Base-by-base conservation (phyloP, 768 basidiomycete species). In the Naganishia friedmannii region DNA sequence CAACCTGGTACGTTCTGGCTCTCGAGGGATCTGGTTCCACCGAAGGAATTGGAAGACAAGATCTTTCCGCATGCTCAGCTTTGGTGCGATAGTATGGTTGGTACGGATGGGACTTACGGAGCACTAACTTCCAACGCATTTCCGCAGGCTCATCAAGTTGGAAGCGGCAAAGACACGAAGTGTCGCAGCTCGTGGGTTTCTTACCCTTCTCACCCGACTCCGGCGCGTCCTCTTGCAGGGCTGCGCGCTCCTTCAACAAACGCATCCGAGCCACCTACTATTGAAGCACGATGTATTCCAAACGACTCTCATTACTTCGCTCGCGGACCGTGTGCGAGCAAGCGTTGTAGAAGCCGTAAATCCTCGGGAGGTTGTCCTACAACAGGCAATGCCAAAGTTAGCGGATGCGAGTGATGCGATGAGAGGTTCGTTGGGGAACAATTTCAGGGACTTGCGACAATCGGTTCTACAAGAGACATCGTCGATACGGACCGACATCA, bases 1-100 rank as follows among this genome's bases (percentile, higher is more conserved):
- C 7, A 57, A 2, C 31, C 56, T 23, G 56, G 56, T 17, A 57
- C 56, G 31, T 57, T 32, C 32, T 57, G 31, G 31, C 56, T 57
- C 29, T 29, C 56, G 17, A 32, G 56, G 28, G 32, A 57, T 34
- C 15, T 57, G 15, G 56, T 32, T 29, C 56, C 56, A 37, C 56
- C 56, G 56, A 34, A 57, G 23, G 56, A 57, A 17, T 34, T 57
- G 15, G 56, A 57, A 23, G 15, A 19, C 34, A 37, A 5, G 34
- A 12, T 37, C 34, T 37, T 37, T 37, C 34, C 34, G 34, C 34
- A 37, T 37, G 19, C 31, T 57, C 10, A 23, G 10, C 17, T 57
- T 57, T 34, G 19, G 15, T 32, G 31, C 37, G 17, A 34, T 32
- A 19, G 3, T 57, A 15, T 57, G 56, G 56, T 34, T 21, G 21